Conservation (phyloP, 2,329 filamentous ascomycete species). For the Neonectria magnoliae region DNA sequence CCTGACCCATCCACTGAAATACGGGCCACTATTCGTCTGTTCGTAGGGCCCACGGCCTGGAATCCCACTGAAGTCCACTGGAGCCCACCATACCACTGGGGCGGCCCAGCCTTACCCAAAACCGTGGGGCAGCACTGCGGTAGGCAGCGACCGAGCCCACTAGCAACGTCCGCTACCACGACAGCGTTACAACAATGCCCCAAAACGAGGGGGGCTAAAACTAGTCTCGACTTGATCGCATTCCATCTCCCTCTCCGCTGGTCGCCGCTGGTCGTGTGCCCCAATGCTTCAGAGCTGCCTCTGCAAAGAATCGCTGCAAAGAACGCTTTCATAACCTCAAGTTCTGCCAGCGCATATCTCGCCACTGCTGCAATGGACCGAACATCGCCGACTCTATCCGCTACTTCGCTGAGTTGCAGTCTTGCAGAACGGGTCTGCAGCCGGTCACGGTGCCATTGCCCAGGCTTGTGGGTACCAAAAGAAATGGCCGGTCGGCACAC, state of each 20-base stretch:
- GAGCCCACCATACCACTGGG: slow-evolving; percentile 8
- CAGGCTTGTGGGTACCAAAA: too few species aligned
- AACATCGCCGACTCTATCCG: slow-evolving; percentile 35
- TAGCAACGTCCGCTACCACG: slow-evolving; percentile 5
- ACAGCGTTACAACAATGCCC: neutral
- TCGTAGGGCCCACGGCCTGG: neutral
- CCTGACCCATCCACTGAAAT: slow-evolving; percentile 2
- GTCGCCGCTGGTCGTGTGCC: slow-evolving; percentile 29
- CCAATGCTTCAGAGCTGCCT: neutral
- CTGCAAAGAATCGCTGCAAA: neutral
- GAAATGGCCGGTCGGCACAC: too few species aligned
- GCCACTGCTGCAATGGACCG: neutral
- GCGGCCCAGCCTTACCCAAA: slow-evolving; percentile 27
- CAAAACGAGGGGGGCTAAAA: neutral
- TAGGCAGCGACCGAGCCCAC: slow-evolving; percentile 3
- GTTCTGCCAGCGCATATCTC: neutral
- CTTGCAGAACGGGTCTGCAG: slow-evolving; percentile 30
- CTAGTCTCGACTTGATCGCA: neutral
- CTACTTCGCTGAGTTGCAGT: slow-evolving; percentile 25
- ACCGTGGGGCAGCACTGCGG: slow-evolving; percentile 25
- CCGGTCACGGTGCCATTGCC: slow-evolving; percentile 37
- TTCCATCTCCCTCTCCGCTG: slow-evolving; percentile 23
- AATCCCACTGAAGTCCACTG: slow-evolving; percentile 11
- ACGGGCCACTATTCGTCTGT: neutral
- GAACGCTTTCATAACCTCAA: too few species aligned